A percentile compares a stretch with the other conserved stretches of the same genome.
These are phyloP conservation scores for Pholiota molesta DNA, from an alignment of 768 basidiomycete genomes.

Conservation along the genomic window DNA sequence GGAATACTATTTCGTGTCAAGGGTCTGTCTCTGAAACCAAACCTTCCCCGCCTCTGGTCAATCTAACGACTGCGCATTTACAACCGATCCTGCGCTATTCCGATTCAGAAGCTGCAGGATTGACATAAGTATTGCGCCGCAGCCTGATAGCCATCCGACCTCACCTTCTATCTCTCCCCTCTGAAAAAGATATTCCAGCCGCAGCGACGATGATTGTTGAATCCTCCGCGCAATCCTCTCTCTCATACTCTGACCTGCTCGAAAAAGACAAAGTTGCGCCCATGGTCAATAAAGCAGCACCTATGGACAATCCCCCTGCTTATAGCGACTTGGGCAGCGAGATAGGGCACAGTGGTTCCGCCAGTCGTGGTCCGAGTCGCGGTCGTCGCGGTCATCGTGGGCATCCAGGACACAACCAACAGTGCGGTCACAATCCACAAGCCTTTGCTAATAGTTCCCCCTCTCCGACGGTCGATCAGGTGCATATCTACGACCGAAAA, in stretches of 20 bases:
- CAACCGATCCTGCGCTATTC: neutral
- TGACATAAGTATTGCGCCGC: neutral
- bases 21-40: neutral
- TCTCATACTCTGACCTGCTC: neutral
- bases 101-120: neutral
- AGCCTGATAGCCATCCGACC: neutral
- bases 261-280: neutral
- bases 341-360: neutral
- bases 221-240: neutral
- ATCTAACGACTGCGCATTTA: neutral
- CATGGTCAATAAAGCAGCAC: neutral
- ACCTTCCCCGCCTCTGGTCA: neutral
- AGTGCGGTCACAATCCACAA: neutral
- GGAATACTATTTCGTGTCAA: neutral
- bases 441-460: slow-evolving; percentile 5
- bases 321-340: slow-evolving; percentile 18
- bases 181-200: neutral
- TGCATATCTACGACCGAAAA: slow-evolving; percentile 33
- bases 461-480: slow-evolving; percentile 31
- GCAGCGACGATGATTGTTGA: slow-evolving; percentile 1
- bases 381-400: neutral
- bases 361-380: neutral
- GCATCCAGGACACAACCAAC: neutral
- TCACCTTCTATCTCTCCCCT: neutral
- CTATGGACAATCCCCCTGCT: slow-evolving; percentile 27